Percentiles rank a stretch among this genome's conserved stretches.
Conservation (phyloP, 768 basidiomycete genomes). For the Tricholoma sp. region DNA sequence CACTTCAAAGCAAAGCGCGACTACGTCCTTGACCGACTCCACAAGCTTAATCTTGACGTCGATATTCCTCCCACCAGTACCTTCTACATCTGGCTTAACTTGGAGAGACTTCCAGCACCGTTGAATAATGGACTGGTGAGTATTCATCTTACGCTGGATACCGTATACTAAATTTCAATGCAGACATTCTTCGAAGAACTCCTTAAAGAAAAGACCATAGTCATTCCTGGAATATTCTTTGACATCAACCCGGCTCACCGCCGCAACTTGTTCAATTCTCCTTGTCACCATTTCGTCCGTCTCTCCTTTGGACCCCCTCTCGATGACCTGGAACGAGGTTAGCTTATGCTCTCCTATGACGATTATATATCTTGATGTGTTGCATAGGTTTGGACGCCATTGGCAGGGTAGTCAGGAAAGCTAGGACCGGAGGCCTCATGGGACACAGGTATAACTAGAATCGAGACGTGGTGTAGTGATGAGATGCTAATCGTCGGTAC, state of each 20-base stretch:
- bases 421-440: slow-evolving; percentile 57
- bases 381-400: slow-evolving; percentile 81
- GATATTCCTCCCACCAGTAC: slow-evolving; percentile 73
- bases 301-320: slow-evolving; percentile 83
- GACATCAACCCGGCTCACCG: slow-evolving; percentile 80
- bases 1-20: slow-evolving; percentile 93
- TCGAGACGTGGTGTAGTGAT: background rate
- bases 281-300: slow-evolving; percentile 87
- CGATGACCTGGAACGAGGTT: slow-evolving; percentile 73
- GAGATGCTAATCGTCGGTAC: background rate
- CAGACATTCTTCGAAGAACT: slow-evolving; percentile 93
- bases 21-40: slow-evolving; percentile 79
- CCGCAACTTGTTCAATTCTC: slow-evolving; percentile 84
- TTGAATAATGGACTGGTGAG: slow-evolving; percentile 81
- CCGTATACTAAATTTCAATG: background rate
- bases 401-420: slow-evolving; percentile 67
- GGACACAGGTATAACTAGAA: slow-evolving; percentile 52
- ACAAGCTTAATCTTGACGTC: slow-evolving; percentile 73
- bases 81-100: slow-evolving; percentile 93
- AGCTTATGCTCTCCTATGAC: background rate
- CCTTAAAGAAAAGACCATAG: slow-evolving; percentile 85
- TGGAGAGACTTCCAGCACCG: slow-evolving; percentile 73
- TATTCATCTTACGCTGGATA: background rate
- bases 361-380: slow-evolving; percentile 3
- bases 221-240: slow-evolving; percentile 89